Evolutionary conservation across 805 yeast species (phyloP).

Genomic region (Priceomyces fermenticarens): DNA sequence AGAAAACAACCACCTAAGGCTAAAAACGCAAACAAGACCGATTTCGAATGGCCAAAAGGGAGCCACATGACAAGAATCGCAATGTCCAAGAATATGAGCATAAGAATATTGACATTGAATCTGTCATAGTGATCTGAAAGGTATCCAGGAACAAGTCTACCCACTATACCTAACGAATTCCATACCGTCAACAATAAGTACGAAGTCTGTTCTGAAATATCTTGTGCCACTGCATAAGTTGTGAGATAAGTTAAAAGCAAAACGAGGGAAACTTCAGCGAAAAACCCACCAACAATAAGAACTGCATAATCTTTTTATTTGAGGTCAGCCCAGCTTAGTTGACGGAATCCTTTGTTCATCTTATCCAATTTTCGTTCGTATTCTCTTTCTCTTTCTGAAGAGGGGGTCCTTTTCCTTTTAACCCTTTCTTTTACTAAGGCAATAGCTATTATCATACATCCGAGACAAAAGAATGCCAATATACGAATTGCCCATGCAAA

Average conservation of each 20-base stretch:
- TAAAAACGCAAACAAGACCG: slow-evolving; percentile 29
- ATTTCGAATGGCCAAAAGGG: slow-evolving; percentile 26
- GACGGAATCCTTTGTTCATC: slow-evolving; percentile 5
- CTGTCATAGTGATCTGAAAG: slow-evolving; percentile 25
- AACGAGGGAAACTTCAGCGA: slow-evolving; percentile 26
- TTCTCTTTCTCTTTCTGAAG: slow-evolving; percentile 1
- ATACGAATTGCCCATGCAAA: slow-evolving; percentile 59
- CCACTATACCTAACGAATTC: slow-evolving; percentile 28
- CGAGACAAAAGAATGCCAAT: slow-evolving; percentile 34
- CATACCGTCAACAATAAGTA: slow-evolving; percentile 26
- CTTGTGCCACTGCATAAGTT: slow-evolving; percentile 31
- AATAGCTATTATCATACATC: slow-evolving; percentile 21
- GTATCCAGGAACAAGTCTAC: slow-evolving; percentile 30
- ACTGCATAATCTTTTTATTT: slow-evolving; percentile 21
- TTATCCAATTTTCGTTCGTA: slow-evolving; percentile 2
- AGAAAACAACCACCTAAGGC: slow-evolving; percentile 32
- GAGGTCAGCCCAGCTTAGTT: slow-evolving; percentile 8
- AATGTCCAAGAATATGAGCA: slow-evolving; percentile 23
- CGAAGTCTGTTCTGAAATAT: slow-evolving; percentile 27
- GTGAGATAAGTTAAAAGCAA: slow-evolving; percentile 31
- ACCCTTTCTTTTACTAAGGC: slow-evolving; percentile 27
- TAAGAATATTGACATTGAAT: slow-evolving; percentile 30
- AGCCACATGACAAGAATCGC: slow-evolving; percentile 30
- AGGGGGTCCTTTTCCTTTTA: slow-evolving; percentile 4
- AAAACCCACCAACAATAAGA: slow-evolving; percentile 28